Evolutionary conservation across 768 basidiomycete genomes (phyloP), one percentile per base, ranked within the genome.

Genomic region (Trametes villosa): DNA sequence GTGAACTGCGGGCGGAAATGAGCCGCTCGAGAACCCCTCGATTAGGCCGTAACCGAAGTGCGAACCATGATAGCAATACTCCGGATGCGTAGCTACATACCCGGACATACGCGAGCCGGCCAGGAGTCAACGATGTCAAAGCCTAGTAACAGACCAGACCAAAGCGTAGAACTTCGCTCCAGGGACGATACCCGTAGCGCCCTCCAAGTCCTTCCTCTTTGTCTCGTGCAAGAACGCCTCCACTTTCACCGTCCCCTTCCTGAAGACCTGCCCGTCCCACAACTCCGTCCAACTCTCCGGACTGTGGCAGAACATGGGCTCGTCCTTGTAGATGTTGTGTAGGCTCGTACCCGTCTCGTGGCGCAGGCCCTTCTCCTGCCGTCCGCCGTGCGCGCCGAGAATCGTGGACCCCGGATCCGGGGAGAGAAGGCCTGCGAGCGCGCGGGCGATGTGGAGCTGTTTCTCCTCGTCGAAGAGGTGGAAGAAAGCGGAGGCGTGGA

Each of bases 401-500:
- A 82, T 78, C 12, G 79, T 63, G 0, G 80, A 80, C 1, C 80
- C 81, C 1, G 78, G 72, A 26, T 63, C 64, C 3, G 76, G 75
- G 0, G 77, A 75, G 12, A 82, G 72, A 6, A 82, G 65, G 2
- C 71, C 71, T 0, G 77, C 79, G 17, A 82, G 62, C 9, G 71
- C 70, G 17, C 67, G 73, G 2, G 78, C 82, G 31, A 83, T 69
- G 44, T 75, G 65, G 7, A 70, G 56, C 61, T 83, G 82, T 29
- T 67, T 48, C 11, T 61, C 70, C 53, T 75, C 70, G 53, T 65
- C 62, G 65, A 85, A 84, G 20, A 83, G 64, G 67, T 76, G 73
- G 60, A 86, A 84, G 69, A 85, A 72, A 4, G 79, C 71, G 18
- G 76, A 72, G 3, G 78, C 76, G 64, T 82, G 77, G 20, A 86